Evolutionary conservation across 2,329 filamentous ascomycete genomes (phyloP), one percentile per base, ranked within the genome.

Genomic region (Paraphaeosphaeria sporulosa): DNA sequence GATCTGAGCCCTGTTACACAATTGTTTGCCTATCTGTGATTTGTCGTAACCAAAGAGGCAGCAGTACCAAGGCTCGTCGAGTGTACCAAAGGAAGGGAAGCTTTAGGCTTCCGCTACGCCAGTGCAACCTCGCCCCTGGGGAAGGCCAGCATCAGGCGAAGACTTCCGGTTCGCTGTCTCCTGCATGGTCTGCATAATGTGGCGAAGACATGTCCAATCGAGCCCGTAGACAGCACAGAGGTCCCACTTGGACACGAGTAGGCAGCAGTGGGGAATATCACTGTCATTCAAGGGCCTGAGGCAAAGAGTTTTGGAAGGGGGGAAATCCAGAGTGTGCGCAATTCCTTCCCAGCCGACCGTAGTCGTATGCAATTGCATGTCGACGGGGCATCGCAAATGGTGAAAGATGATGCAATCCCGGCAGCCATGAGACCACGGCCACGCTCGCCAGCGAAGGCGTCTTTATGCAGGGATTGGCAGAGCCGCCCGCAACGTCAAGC

Each of bases 191-290:
- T 40, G 40, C 51, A 57, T 57, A 30, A 54, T 55, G 36, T 5
- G 52, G 60, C 57, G 50, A 50, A 55, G 55, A 55, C 57, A 60
- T 60, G 44, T 48, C 63, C 64, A 64, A 67, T 68, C 36, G 44
- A 9, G 49, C 17, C 42, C 19, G 42, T 27, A n/a, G 36, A 42
- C 51, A 42, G 54, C 30, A 32, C 7, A 34, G 36, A 54, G 10
- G 32, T 15, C 19, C 42, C 21, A 55, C 46, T 19, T 7, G 32
- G 19, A 25, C 32, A 44, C 56, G 38, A 58, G 48, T 55, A 63
- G 56, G 64, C 50, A 64, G 38, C 60, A 52, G 56, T 53, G 44
- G 58, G 43, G 17, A 30, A 46, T 25, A 51, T 57, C 38, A 43
- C 44, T 53, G n/a, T n/a, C n/a, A n/a, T n/a, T n/a, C 13, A 12